Evolutionary conservation across 2,329 filamentous ascomycete species (phyloP).

Genomic region (Alternaria panax): DNA sequence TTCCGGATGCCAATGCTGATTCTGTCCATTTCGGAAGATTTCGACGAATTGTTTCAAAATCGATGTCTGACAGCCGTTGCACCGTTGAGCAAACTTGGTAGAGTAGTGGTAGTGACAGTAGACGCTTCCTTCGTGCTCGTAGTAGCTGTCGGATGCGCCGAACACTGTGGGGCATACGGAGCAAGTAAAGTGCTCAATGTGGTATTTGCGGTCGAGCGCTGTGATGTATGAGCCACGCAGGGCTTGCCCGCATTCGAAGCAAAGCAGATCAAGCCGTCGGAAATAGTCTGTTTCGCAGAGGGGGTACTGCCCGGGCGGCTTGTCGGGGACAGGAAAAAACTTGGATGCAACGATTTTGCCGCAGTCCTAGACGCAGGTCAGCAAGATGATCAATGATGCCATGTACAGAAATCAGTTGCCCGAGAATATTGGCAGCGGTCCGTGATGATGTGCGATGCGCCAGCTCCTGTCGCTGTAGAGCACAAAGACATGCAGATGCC

Average conservation of each 20-base stretch:
- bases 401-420: neutral
- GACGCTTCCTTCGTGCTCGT: conserved; percentile 94
- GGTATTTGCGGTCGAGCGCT: conserved; percentile 92
- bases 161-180: conserved; percentile 98
- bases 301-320: conserved; percentile 88
- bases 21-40: conserved; percentile 96
- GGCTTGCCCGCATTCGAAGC: conserved; percentile 89
- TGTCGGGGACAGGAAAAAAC: conserved; percentile 96
- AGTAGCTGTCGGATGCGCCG: conserved; percentile 97
- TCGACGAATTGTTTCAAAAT: conserved; percentile 99
- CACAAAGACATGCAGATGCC: neutral
- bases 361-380: conserved; percentile 73
- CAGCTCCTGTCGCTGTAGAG: neutral
- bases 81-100: conserved; percentile 93
- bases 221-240: conserved; percentile 98
- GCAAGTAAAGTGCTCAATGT: conserved; percentile 98
- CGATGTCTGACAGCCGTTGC: conserved; percentile 94
- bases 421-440: neutral
- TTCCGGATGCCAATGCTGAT: conserved; percentile 99
- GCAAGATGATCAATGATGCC: neutral
- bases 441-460: neutral
- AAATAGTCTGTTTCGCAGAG: conserved; percentile 98
- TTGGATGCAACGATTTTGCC: conserved; percentile 97
- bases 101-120: conserved; percentile 99
- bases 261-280: conserved; percentile 86